phyloP scores from a whole-genome alignment of 78 protist genomes.

The Monosiga brevicollis region DNA sequence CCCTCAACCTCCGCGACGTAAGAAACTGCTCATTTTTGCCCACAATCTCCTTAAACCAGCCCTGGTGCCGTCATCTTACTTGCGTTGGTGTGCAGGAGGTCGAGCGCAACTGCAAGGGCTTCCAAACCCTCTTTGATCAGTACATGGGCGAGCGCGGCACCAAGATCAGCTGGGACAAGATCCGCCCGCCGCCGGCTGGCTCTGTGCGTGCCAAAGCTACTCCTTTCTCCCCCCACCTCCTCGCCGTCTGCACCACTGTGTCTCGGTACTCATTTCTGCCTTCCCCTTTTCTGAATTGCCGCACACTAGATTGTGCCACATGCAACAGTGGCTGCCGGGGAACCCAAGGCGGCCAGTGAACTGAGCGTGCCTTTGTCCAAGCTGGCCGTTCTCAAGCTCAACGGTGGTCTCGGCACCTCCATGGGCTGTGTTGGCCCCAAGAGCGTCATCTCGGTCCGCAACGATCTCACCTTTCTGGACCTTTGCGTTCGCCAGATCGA shows the following conservation, averaged over 20 bases:
- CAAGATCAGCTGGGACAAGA: conserved; percentile 38
- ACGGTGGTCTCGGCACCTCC: conserved; percentile 98
- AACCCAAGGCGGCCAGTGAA: no score
- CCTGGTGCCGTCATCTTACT: no score
- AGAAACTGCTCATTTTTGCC: no score
- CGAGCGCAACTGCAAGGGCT: neutral
- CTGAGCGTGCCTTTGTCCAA: neutral
- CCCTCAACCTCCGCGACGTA: no score
- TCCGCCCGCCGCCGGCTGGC: conserved; percentile 22
- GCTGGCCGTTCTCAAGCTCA: conserved; percentile 85
- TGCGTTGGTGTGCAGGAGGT: no score
- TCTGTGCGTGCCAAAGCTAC: neutral
- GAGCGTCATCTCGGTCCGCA: conserved; percentile 67
- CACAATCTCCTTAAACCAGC: no score
- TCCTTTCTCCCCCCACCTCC: neutral
- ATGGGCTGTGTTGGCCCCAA: conserved; percentile 98
- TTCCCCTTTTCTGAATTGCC: no score
- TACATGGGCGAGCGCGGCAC: neutral
- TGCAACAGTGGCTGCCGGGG: no score
- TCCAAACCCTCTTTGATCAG: neutral
- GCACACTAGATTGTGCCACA: no score
- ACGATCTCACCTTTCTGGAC: conserved; percentile 81
- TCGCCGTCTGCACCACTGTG: neutral
- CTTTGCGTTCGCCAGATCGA: conserved; percentile 79
- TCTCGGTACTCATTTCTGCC: no score